These are phyloP conservation scores for Ophiostoma tasmaniense DNA, from an alignment of 2,329 filamentous ascomycete genomes.

Conservation along the genomic window DNA sequence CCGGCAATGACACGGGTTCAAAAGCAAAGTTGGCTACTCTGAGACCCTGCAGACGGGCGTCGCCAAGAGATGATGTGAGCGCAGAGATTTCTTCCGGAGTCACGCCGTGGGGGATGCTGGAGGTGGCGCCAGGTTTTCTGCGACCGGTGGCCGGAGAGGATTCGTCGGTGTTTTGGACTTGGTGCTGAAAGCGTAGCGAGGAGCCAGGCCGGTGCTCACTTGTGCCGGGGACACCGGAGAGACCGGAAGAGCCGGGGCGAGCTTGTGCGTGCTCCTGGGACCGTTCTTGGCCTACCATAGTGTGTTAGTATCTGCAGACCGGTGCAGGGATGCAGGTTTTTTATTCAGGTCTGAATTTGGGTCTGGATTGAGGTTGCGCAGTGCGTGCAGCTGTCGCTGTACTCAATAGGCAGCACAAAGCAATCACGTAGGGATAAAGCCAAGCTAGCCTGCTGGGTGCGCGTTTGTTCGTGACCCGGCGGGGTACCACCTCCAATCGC, in stretches of 20 bases:
- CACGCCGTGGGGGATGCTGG: constrained; percentile 4
- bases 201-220: constrained; percentile 4
- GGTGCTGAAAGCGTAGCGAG: constrained; percentile 60
- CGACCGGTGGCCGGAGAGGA: constrained; percentile 26
- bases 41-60: constrained; percentile 67
- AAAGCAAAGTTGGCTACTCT: constrained; percentile 82
- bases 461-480: constrained; percentile 5
- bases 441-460: neutral
- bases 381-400: neutral
- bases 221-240: constrained; percentile 23
- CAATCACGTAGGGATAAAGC: neutral
- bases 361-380: neutral
- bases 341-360: neutral
- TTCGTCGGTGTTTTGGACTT: constrained; percentile 59
- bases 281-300: constrained; percentile 11
- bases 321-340: neutral
- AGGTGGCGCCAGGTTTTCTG: constrained; percentile 27
- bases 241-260: constrained; percentile 11
- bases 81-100: constrained; percentile 53
- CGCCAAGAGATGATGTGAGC: constrained; percentile 65
- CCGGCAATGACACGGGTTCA: constrained; percentile 81
- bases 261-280: constrained; percentile 6
- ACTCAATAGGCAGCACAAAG: neutral
- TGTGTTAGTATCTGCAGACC: neutral
- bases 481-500: neutral